Base-by-base conservation (phyloP, 768 basidiomycete species). In the Suillus variegatus region DNA sequence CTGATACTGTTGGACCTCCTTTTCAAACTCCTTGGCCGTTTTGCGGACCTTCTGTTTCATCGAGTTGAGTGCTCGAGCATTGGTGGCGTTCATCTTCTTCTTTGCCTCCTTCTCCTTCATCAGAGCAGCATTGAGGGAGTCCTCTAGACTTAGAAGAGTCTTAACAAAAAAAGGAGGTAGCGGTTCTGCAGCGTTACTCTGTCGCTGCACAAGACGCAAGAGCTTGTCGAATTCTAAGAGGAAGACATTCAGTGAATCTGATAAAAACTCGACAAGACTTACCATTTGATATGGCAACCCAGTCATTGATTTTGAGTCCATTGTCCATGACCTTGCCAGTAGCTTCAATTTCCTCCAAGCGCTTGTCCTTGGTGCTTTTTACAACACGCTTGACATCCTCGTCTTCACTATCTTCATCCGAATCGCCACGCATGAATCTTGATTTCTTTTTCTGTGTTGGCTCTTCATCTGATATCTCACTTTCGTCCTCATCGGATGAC, bases 11-110 rank as follows among this genome's bases (percentile, higher is more conserved):
- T 88, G 88, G 49, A 96, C 77, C 69, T 93, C 90, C 13, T 76
- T 78, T 79, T 98, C 97, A 74, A 93, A 86, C 76, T 99, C 97
- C 77, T 95, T 97, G 63, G 83, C 71, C 12, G 91, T 85, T 81
- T 96, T 99, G 81, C 92, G 96, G 63, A 98, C 84, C 77, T 96
- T 97, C 79, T 99, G 97, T 80, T 96, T 98, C 89, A 98, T 92
- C n/a, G 92, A 92, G 61, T 94, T 98, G 69, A 99, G 84, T 2
- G 95, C 94, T 72, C 93, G 95, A 47, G 95, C 93, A 72, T 96
- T 96, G 67, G 86, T 90, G 2, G 94, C 92, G 69, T 95, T 97
- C 90, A 96, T 94, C 81, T 97, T 98, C 80, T 98, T 97, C 80
- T 93, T 92, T 12, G 94, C 77, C 66, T 91, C 90, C 77, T 96